These are phyloP conservation scores for Capsicum chinense DNA, from an alignment of 257 asterid genomes.

Conservation along the genomic window DNA sequence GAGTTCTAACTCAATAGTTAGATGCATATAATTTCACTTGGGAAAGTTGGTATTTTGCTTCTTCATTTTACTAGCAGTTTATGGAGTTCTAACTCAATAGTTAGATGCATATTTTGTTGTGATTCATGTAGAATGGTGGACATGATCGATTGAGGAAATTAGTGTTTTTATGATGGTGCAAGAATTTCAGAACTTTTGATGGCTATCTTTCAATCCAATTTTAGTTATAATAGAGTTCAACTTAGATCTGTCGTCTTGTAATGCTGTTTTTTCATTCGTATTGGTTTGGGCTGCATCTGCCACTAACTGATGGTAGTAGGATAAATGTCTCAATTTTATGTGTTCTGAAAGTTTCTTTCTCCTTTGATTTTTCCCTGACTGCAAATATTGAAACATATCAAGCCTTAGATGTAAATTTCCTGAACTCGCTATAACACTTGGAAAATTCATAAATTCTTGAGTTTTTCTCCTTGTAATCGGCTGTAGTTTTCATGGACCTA, in stretches of 20 bases:
- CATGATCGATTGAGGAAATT: not conserved
- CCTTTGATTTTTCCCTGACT: not conserved
- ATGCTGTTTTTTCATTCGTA: not conserved
- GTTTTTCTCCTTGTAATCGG: not conserved
- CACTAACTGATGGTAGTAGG: not conserved
- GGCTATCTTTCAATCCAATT: not conserved
- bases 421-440: not conserved
- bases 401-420: not conserved
- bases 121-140: not conserved
- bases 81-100: not conserved
- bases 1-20: too few species aligned
- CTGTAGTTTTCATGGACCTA: not conserved
- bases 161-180: not conserved
- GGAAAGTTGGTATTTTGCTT: not conserved
- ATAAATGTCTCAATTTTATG: not conserved
- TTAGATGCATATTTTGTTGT: not conserved
- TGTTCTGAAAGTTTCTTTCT: not conserved
- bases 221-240: not conserved
- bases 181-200: not conserved
- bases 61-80: not conserved
- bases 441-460: not conserved
- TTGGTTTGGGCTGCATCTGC: not conserved
- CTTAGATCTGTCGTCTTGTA: not conserved
- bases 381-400: not conserved
- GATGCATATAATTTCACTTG: not conserved